These are phyloP conservation scores for Candida nitratophila DNA, from an alignment of 805 yeast genomes.

Conservation along the genomic window DNA sequence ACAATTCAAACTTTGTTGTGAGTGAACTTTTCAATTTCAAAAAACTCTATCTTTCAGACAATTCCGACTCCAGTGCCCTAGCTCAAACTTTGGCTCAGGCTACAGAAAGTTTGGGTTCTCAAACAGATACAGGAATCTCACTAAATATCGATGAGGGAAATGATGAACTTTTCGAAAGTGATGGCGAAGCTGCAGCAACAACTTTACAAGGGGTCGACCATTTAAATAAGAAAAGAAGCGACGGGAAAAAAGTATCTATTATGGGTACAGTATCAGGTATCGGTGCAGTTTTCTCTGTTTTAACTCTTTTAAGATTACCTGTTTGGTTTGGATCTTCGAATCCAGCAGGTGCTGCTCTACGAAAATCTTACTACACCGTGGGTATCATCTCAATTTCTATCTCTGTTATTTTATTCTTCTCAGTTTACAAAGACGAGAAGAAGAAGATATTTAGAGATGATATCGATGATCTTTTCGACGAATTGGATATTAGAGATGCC, in stretches of 20 bases:
- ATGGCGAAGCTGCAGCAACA: constrained; percentile 2
- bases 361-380: constrained; percentile 41
- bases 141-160: background rate
- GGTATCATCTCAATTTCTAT: constrained; percentile 34
- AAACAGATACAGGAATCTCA: constrained; percentile 5
- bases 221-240: constrained; percentile 23
- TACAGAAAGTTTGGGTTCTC: constrained; percentile 7
- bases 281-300: constrained; percentile 62
- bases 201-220: constrained; percentile 12
- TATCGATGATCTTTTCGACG: constrained; percentile 26
- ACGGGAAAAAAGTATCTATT: constrained; percentile 53
- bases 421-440: constrained; percentile 39
- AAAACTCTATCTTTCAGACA: constrained; percentile 1
- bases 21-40: constrained; percentile 14
- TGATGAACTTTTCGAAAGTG: background rate
- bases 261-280: constrained; percentile 58
- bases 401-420: constrained; percentile 31
- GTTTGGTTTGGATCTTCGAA: constrained; percentile 32
- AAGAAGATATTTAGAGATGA: constrained; percentile 22
- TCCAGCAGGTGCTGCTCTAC: constrained; percentile 38
- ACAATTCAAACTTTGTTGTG: constrained; percentile 34
- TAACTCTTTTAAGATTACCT: constrained; percentile 50
- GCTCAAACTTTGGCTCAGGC: constrained; percentile 11
- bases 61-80: constrained; percentile 2
- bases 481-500: constrained; percentile 20